Evolutionary conservation across 108 stramenopile species (phyloP).

Genomic region (Skeletonema tropicum): DNA sequence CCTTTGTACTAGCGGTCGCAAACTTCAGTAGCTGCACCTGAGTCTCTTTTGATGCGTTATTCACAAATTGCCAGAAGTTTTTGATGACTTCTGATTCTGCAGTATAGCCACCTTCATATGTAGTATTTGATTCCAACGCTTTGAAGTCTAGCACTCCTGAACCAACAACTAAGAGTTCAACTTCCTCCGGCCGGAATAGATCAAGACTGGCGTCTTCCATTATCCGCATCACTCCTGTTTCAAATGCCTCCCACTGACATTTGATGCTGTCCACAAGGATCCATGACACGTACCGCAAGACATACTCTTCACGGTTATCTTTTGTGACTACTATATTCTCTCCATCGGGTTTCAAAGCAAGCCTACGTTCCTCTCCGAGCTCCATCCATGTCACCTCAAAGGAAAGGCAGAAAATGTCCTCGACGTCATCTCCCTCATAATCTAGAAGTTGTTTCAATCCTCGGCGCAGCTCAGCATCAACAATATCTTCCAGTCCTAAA

Average conservation of each 20-base stretch:
- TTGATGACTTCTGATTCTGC: constrained; percentile 59
- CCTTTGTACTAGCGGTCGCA: constrained; percentile 82
- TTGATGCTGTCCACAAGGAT: constrained; percentile 82
- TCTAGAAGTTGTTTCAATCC: constrained; percentile 85
- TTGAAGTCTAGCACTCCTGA: constrained; percentile 85
- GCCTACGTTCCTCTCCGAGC: constrained; percentile 63
- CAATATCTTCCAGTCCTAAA: constrained; percentile 82
- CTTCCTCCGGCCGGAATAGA: constrained; percentile 83
- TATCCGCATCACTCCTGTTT: constrained; percentile 72
- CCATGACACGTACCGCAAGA: constrained; percentile 82
- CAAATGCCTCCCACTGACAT: constrained; percentile 77
- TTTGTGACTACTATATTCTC: constrained; percentile 76
- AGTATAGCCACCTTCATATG: constrained; percentile 85
- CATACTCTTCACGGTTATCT: constrained; percentile 88
- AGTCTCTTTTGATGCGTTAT: constrained; percentile 46
- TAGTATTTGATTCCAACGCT: constrained; percentile 69
- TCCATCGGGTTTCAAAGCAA: constrained; percentile 89
- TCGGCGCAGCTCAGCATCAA: constrained; percentile 77
- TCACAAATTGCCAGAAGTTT: constrained; percentile 85
- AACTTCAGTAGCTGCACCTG: constrained; percentile 90
- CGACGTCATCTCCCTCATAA: constrained; percentile 87
- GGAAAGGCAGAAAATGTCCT: constrained; percentile 82
- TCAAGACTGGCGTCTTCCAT: constrained; percentile 75
- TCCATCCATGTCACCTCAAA: constrained; percentile 80
- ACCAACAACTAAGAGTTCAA: constrained; percentile 89